A percentile compares a stretch with the other conserved stretches of the same genome.
Evolutionary conservation across 345 rosid species (phyloP).

Genomic region (Xanthoceras sorbifolium): DNA sequence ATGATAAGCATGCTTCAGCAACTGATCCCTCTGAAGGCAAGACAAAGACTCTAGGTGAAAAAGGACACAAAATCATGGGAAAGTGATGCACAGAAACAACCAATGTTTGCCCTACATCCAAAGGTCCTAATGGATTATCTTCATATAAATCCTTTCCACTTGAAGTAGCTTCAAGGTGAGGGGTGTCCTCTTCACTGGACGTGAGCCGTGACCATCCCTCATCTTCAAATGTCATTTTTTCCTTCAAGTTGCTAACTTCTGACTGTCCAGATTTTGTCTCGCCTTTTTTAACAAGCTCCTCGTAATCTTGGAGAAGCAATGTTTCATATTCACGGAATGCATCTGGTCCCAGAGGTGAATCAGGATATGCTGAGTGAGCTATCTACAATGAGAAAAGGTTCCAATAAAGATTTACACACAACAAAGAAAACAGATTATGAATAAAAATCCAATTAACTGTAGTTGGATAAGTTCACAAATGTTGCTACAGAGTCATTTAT

Average conservation of each 20-base stretch:
- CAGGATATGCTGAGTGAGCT: constrained; percentile 80
- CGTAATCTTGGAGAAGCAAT: constrained; percentile 92
- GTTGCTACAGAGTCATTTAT: not conserved
- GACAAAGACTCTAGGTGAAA: constrained; percentile 85
- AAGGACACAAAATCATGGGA: constrained; percentile 82
- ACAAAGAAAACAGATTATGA: not conserved
- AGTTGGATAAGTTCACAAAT: not conserved
- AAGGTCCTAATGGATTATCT: constrained; percentile 31
- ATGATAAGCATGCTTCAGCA: constrained; percentile 77
- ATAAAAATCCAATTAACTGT: not conserved
- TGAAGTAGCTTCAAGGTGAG: constrained; percentile 44
- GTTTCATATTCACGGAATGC: constrained; percentile 86
- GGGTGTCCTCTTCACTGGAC: constrained; percentile 48
- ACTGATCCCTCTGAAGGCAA: constrained; percentile 95
- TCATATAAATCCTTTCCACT: constrained; percentile 32
- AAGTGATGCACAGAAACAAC: constrained; percentile 80
- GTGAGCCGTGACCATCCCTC: constrained; percentile 66
- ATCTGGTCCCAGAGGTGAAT: constrained; percentile 93
- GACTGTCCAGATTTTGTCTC: constrained; percentile 35
- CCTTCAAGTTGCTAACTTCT: constrained; percentile 27
- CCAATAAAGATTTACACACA: constrained; percentile 16
- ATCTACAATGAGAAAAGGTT: constrained; percentile 42
- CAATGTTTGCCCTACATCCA: constrained; percentile 43
- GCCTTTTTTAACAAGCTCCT: constrained; percentile 65
- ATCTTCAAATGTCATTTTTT: constrained; percentile 39